phyloP scores from a whole-genome alignment of 345 rosid species.

The Eucalyptus guilfoylei region DNA sequence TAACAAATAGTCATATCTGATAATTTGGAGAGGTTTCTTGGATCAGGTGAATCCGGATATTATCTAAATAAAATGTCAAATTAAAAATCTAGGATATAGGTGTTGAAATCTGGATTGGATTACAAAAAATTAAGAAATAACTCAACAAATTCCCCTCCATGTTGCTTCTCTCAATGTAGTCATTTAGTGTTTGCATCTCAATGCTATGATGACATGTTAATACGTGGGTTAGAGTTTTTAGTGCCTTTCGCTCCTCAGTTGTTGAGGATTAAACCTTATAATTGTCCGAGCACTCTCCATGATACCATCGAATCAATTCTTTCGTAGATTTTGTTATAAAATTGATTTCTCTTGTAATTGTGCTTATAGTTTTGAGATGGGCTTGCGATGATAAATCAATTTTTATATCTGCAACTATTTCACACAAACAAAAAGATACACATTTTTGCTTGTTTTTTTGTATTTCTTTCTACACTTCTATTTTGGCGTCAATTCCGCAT shows the following conservation, averaged over 20 bases:
- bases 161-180: not conserved
- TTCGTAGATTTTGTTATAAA: not conserved
- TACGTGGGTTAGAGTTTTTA: slow-evolving; percentile 87
- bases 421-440: not conserved
- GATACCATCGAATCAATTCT: not conserved
- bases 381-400: slow-evolving; percentile 54
- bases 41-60: accelerated
- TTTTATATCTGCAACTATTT: not conserved
- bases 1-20: not conserved
- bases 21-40: not conserved
- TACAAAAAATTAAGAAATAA: not conserved
- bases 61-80: not conserved
- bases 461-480: not conserved
- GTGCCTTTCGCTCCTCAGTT: slow-evolving; percentile 37
- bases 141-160: not conserved
- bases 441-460: not conserved
- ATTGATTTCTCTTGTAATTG: not conserved
- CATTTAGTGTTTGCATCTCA: not conserved
- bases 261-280: slow-evolving; percentile 95
- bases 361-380: not conserved
- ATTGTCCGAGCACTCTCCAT: slow-evolving; percentile 78
- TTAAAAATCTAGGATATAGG: not conserved
- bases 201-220: slow-evolving; percentile 46
- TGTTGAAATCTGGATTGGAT: not conserved
- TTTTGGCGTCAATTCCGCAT: not conserved